Conservation (phyloP, 805 yeast species). For the Aciculoconidium aculeatum region DNA sequence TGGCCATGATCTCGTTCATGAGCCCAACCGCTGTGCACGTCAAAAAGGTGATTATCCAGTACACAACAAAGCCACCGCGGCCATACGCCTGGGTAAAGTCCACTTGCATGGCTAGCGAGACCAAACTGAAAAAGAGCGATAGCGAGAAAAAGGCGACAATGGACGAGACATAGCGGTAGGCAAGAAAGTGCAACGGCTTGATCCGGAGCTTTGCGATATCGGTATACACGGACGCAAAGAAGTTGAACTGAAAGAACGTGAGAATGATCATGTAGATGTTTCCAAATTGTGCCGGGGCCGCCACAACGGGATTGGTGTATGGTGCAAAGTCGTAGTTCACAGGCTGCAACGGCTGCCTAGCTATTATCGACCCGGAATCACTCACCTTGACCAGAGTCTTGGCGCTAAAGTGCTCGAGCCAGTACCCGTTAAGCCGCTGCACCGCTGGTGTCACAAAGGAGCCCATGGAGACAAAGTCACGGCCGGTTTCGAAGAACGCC, state of each 20-base stretch:
- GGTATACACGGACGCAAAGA: conserved; percentile 51
- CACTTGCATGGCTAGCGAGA: conserved; percentile 65
- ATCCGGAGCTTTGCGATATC: conserved; percentile 39
- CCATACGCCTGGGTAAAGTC: conserved; percentile 57
- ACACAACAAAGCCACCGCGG: conserved; percentile 62
- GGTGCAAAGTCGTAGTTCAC: conserved; percentile 45
- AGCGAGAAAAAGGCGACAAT: conserved; percentile 51
- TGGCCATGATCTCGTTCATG: conserved; percentile 60
- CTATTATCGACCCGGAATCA: too few species aligned
- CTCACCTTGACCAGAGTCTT: conserved; percentile 12
- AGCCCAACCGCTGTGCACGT: conserved; percentile 76
- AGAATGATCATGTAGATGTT: conserved; percentile 65
- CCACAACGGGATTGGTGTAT: conserved; percentile 40
- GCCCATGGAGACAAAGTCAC: conserved; percentile 50
- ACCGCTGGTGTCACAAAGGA: conserved; percentile 39
- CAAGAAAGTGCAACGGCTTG: conserved; percentile 39
- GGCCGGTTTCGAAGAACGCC: conserved; percentile 54
- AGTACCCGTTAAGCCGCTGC: conserved; percentile 25
- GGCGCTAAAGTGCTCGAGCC: conserved; percentile 20
- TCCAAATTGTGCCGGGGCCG: conserved; percentile 73
- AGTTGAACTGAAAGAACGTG: conserved; percentile 65
- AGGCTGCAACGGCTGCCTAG: conserved; percentile 30
- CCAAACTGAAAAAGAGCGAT: conserved; percentile 52
- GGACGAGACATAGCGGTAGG: conserved; percentile 47
- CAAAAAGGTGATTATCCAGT: conserved; percentile 64